These are phyloP conservation scores for Tylopilus cervinicoccineus DNA, from an alignment of 768 basidiomycete genomes.

Conservation along the genomic window DNA sequence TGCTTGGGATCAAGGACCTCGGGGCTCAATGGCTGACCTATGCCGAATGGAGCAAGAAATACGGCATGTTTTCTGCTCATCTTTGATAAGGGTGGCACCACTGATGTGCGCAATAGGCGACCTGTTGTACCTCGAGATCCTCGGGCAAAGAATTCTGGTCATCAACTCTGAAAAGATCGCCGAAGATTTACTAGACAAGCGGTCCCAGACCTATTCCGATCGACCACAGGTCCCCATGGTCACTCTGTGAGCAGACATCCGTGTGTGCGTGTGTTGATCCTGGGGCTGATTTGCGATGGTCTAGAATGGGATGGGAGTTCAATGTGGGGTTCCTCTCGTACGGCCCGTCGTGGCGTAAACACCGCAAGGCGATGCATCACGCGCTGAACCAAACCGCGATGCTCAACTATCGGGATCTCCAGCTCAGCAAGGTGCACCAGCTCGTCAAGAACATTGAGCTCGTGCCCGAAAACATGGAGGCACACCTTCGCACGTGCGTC, in stretches of 20 bases:
- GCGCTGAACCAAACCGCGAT: slow-evolving; percentile 30
- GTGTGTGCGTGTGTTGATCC: too few relatives aligned
- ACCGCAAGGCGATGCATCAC: slow-evolving; percentile 37
- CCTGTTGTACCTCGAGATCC: slow-evolving; percentile 25
- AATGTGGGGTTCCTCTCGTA: slow-evolving; percentile 35
- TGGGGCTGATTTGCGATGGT: too few relatives aligned
- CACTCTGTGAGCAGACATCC: slow-evolving; percentile 19
- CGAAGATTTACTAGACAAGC: slow-evolving; percentile 27
- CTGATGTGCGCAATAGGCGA: slow-evolving; percentile 15
- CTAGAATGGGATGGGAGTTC: slow-evolving; percentile 41
- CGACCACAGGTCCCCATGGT: slow-evolving; percentile 24
- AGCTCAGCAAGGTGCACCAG: slow-evolving; percentile 29
- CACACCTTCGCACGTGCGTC: slow-evolving; percentile 20
- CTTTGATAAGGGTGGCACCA: background rate
- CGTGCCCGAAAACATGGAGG: slow-evolving; percentile 25
- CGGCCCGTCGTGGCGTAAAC: slow-evolving; percentile 35
- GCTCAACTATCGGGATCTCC: slow-evolving; percentile 29
- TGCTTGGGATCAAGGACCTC: slow-evolving; percentile 39
- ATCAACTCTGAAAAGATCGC: slow-evolving; percentile 24
- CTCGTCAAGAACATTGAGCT: slow-evolving; percentile 29
- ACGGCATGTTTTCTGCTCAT: slow-evolving; percentile 27
- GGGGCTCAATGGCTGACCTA: slow-evolving; percentile 38
- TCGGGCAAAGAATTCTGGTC: slow-evolving; percentile 20
- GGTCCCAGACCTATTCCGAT: slow-evolving; percentile 27
- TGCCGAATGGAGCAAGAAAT: slow-evolving; percentile 39